Percentiles rank a stretch among this genome's conserved stretches.
Evolutionary conservation across 2,329 filamentous ascomycete genomes (phyloP).

Genomic region (Fusarium humuli): DNA sequence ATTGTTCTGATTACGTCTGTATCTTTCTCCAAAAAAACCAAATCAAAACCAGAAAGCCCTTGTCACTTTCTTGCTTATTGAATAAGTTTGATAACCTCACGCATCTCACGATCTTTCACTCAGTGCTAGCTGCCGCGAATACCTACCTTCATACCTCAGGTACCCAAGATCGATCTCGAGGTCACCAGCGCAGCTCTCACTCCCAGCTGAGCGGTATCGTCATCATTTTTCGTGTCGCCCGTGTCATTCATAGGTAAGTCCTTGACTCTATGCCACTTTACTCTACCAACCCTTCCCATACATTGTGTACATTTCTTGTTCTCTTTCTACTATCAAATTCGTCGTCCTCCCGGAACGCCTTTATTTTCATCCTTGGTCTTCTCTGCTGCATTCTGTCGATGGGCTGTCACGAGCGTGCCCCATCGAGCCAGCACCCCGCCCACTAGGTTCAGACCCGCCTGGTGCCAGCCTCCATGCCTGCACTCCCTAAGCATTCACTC

Average conservation of each 20-base stretch:
- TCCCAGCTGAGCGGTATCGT: constrained; percentile 38
- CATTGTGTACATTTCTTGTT: constrained; percentile 4
- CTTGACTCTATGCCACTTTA: constrained; percentile 10
- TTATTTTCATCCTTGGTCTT: constrained; percentile 15
- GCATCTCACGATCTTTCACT: constrained; percentile 40
- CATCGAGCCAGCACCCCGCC: constrained; percentile 49
- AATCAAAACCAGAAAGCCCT: constrained; percentile 20
- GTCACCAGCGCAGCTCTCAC: constrained; percentile 37
- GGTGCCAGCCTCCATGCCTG: constrained; percentile 45
- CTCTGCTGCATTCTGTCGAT: constrained; percentile 40
- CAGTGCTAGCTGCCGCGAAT: constrained; percentile 42
- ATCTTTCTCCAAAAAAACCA: constrained; percentile 19
- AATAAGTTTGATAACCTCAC: constrained; percentile 18
- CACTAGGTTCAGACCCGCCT: constrained; percentile 46
- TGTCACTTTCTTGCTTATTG: constrained; percentile 28
- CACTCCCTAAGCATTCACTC: constrained; percentile 41
- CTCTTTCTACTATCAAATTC: neutral
- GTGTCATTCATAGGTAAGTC: constrained; percentile 37
- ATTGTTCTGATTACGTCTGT: constrained; percentile 23
- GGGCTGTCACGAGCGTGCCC: constrained; percentile 50
- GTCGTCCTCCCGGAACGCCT: constrained; percentile 9
- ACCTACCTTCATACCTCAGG: neutral
- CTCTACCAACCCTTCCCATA: constrained; percentile 5
- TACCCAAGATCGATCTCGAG: constrained; percentile 34
- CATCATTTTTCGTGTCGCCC: constrained; percentile 36